Conservation (phyloP, 495 filamentous ascomycete species). For the Paragyromitra xinjiangensis region DNA sequence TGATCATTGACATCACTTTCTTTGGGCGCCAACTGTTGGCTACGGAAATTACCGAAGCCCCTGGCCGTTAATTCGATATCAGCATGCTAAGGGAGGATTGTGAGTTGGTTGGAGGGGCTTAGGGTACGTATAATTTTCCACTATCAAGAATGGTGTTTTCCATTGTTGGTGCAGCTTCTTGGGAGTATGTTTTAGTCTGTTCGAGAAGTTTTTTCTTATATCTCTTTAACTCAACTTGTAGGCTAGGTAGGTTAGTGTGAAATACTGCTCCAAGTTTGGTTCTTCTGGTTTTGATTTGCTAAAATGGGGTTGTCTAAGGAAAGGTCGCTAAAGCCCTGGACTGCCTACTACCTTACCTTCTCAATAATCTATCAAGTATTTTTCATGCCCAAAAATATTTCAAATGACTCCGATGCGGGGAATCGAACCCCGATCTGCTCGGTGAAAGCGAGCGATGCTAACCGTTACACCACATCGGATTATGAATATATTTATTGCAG, state of each 20-base stretch:
- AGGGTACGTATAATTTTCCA: too few relatives aligned
- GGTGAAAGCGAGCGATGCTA: conserved; percentile 38
- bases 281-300: background rate
- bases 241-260: background rate
- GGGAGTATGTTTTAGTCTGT: too few relatives aligned
- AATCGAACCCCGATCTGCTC: conserved; percentile 51
- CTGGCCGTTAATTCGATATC: background rate
- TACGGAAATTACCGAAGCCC: background rate
- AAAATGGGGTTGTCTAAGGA: background rate
- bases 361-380: background rate
- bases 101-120: background rate
- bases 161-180: background rate
- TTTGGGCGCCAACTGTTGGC: background rate
- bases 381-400: background rate
- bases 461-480: conserved; percentile 35
- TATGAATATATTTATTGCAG: background rate
- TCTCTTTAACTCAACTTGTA: too few relatives aligned
- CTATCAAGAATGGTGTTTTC: background rate
- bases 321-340: background rate
- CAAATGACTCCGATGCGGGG: conserved; percentile 40
- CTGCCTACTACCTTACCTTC: background rate
- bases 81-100: background rate
- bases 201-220: too few relatives aligned
- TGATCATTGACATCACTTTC: conserved; percentile 7
- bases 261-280: background rate